These are phyloP conservation scores for Colletotrichum nymphaeae DNA, from an alignment of 2,329 filamentous ascomycete species.

Conservation along the genomic window DNA sequence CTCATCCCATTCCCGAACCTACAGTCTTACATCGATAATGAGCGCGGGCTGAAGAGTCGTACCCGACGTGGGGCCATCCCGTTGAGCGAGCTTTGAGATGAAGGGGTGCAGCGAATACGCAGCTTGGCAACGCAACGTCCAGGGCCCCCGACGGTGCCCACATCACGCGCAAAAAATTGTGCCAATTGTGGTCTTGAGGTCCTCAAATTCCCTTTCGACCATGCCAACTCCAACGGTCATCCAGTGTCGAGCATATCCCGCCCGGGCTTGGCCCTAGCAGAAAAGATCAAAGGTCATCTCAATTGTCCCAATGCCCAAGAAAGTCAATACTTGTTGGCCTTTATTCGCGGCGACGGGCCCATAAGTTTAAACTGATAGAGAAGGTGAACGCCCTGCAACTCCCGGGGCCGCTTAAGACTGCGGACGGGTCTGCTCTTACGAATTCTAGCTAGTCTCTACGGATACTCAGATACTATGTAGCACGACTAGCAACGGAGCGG, in stretches of 20 bases:
- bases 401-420: not conserved
- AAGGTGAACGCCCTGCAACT: not conserved
- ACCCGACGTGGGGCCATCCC: conserved; percentile 12
- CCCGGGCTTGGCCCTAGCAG: not conserved
- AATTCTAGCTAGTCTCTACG: no score
- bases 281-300: not conserved
- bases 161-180: conserved; percentile 16
- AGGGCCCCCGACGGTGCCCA: conserved; percentile 8
- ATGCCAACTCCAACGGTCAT: conserved; percentile 1
- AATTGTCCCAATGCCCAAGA: not conserved
- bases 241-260: not conserved
- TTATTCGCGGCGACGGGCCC: conserved; percentile 8
- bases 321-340: conserved; percentile 1
- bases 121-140: not conserved
- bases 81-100: conserved; percentile 6
- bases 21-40: not conserved
- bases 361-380: conserved; percentile 23
- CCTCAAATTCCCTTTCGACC: not conserved
- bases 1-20: not conserved
- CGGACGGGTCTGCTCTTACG: not conserved
- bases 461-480: no score
- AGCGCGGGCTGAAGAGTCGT: conserved; percentile 4
- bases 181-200: not conserved
- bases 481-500: not conserved
- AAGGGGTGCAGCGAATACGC: conserved; percentile 27